Evolutionary conservation across 257 asterid genomes (phyloP).

Genomic region (Salvia splendens): DNA sequence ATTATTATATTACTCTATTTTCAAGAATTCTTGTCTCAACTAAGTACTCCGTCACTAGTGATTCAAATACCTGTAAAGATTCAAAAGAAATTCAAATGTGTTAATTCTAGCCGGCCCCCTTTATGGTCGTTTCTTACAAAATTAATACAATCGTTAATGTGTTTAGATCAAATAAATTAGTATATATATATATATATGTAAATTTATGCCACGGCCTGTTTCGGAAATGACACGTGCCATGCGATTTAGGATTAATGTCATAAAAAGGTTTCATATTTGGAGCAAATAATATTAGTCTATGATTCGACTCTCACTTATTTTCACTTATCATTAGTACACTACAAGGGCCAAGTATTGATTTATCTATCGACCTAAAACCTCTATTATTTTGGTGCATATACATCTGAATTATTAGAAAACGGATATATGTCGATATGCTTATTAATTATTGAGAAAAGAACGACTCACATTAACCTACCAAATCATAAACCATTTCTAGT

Average conservation of each 20-base stretch:
- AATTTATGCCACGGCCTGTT: not conserved
- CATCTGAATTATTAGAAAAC: not conserved
- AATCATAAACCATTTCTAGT: not conserved
- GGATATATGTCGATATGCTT: not conserved
- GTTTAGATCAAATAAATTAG: not conserved
- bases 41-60: not conserved
- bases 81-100: not conserved
- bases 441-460: not conserved
- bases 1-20: not conserved
- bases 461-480: not conserved
- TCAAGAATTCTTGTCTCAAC: not conserved
- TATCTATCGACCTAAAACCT: not conserved
- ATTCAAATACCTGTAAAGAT: not conserved
- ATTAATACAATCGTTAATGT: not conserved
- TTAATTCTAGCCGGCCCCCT: not conserved
- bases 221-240: not conserved
- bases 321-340: not conserved
- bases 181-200: too few relatives aligned
- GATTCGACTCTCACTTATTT: not conserved
- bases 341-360: conserved; percentile 3
- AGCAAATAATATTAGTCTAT: not conserved
- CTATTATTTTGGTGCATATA: not conserved
- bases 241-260: not conserved
- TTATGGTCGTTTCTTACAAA: not conserved
- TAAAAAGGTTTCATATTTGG: not conserved